Conservation (phyloP, 345 rosid species). For the Salix arbutifolia region DNA sequence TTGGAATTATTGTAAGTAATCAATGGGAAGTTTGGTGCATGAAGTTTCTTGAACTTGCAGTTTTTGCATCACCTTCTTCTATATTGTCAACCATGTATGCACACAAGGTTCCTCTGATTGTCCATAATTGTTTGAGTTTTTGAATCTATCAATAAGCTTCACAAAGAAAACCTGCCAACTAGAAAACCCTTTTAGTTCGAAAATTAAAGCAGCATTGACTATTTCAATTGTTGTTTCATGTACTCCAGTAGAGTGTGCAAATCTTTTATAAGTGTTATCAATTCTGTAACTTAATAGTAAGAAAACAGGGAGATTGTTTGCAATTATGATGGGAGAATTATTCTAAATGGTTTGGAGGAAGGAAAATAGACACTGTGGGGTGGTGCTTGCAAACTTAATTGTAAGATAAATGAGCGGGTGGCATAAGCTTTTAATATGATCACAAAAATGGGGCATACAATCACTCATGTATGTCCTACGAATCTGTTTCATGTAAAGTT, state of each 20-base stretch:
- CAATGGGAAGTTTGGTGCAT: neutral
- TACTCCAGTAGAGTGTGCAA: neutral
- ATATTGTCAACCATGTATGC: neutral
- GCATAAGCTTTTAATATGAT: neutral
- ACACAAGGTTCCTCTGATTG: neutral
- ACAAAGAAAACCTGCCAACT: neutral
- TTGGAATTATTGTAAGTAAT: conserved; percentile 26
- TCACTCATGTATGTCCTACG: neutral
- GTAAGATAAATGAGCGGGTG: neutral
- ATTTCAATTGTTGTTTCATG: neutral
- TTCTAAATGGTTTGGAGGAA: neutral
- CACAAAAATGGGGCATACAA: neutral
- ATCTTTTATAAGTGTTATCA: neutral
- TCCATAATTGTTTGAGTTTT: neutral
- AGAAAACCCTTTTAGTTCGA: neutral
- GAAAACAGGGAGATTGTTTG: neutral
- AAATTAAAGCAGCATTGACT: neutral
- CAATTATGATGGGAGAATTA: neutral
- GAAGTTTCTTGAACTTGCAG: neutral
- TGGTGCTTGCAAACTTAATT: neutral
- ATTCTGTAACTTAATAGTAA: neutral
- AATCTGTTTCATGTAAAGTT: neutral
- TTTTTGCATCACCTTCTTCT: neutral
- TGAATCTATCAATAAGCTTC: neutral
- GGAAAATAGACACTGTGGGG: neutral